Percentiles rank a stretch among this genome's conserved stretches.
Evolutionary conservation across 495 filamentous ascomycete species (phyloP).

Genomic region (Aspergillus bertholletiae): DNA sequence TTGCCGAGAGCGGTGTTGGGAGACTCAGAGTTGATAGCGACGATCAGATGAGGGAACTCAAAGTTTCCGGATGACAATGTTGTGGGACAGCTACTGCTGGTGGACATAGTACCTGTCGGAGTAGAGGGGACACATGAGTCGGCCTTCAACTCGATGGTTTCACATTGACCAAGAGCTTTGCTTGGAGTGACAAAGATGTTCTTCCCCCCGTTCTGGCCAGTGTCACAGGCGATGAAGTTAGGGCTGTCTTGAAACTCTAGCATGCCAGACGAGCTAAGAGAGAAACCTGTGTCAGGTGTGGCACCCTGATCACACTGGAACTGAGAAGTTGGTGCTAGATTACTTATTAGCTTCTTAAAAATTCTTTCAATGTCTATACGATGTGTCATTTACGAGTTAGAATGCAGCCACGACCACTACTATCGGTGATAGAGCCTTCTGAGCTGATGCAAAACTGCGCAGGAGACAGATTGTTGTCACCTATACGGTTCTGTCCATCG

Average conservation of each 20-base stretch:
- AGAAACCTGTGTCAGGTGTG: conserved; percentile 41
- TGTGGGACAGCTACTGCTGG: too few species aligned
- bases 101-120: too few species aligned
- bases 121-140: too few species aligned
- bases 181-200: conserved; percentile 52
- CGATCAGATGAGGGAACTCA: too few species aligned
- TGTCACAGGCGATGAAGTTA: conserved; percentile 52
- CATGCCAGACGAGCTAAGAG: conserved; percentile 45
- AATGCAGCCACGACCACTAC: conserved; percentile 53
- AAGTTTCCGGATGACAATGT: too few species aligned
- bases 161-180: conserved; percentile 41
- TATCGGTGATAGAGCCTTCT: conserved; percentile 48
- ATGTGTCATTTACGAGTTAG: conserved; percentile 44
- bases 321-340: conserved; percentile 54
- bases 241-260: conserved; percentile 41
- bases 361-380: conserved; percentile 2
- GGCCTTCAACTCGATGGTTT: conserved; percentile 42
- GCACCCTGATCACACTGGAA: conserved; percentile 62
- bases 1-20: too few species aligned
- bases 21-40: too few species aligned
- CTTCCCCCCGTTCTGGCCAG: conserved; percentile 43
- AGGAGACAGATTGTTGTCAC: conserved; percentile 35
- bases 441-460: conserved; percentile 44
- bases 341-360: conserved; percentile 2
- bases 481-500: conserved; percentile 55